Conservation (phyloP, 306 rosid species). For the Corylus heterophylla region DNA sequence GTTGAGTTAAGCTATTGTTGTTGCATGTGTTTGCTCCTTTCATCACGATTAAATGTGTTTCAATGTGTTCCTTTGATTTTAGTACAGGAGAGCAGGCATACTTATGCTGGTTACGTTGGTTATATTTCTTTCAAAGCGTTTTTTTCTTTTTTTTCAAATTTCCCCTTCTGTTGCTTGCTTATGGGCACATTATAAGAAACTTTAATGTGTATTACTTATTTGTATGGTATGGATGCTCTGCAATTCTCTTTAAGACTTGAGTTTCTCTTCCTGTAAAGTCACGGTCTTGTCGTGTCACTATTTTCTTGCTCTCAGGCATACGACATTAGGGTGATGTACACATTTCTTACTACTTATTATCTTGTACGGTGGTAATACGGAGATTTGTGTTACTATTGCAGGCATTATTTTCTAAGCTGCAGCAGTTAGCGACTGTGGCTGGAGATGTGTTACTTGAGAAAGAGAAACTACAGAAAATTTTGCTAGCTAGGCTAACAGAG, state of each 20-base stretch:
- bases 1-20: neutral
- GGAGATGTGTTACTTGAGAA: constrained; percentile 92
- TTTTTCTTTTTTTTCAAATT: neutral
- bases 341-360: neutral
- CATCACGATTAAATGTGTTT: neutral
- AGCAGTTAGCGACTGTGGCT: constrained; percentile 90
- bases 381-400: constrained; percentile 40
- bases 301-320: constrained; percentile 11
- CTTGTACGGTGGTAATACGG: constrained; percentile 21
- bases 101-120: neutral
- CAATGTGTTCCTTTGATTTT: neutral
- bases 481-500: constrained; percentile 96
- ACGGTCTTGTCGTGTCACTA: neutral
- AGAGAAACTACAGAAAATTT: constrained; percentile 87
- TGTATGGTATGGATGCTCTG: neutral
- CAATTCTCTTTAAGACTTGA: neutral
- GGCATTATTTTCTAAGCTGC: constrained; percentile 91
- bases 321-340: neutral
- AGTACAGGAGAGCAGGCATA: neutral
- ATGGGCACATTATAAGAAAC: neutral
- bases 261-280: neutral
- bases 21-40: neutral
- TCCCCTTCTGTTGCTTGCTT: neutral
- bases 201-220: neutral
- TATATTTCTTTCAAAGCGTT: neutral